Evolutionary conservation across 176 grass and related monocot species (phyloP).

Genomic region (Miscanthus lutarioriparius): DNA sequence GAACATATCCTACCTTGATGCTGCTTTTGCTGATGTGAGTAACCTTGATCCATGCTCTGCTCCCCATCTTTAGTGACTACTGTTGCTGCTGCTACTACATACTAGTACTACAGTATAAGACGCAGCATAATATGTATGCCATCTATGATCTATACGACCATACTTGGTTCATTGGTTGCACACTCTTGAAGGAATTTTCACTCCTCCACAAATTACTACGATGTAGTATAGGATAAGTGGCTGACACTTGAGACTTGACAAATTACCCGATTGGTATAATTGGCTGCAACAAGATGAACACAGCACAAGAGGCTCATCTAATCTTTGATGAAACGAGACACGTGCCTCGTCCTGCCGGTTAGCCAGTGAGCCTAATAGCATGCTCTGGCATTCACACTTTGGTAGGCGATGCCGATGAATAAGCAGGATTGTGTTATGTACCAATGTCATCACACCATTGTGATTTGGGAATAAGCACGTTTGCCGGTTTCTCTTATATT

Average conservation of each 20-base stretch:
- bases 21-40: conserved; percentile 71
- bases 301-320: neutral
- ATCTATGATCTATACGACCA: no score
- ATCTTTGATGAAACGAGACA: neutral
- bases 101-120: no score
- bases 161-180: neutral
- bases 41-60: neutral
- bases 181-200: neutral
- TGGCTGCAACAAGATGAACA: neutral
- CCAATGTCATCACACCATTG: neutral
- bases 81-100: no score
- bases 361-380: neutral
- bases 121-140: no score
- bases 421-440: neutral
- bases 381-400: neutral
- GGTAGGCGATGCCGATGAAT: neutral
- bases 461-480: neutral
- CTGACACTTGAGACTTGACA: neutral
- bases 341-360: neutral
- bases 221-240: neutral
- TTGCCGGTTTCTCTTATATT: neutral
- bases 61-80: neutral
- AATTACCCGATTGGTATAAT: neutral
- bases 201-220: neutral
- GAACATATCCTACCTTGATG: conserved; percentile 88